Evolutionary conservation across 352 stramenopile genomes (phyloP).

Genomic region (Elongisporangium prolatum): DNA sequence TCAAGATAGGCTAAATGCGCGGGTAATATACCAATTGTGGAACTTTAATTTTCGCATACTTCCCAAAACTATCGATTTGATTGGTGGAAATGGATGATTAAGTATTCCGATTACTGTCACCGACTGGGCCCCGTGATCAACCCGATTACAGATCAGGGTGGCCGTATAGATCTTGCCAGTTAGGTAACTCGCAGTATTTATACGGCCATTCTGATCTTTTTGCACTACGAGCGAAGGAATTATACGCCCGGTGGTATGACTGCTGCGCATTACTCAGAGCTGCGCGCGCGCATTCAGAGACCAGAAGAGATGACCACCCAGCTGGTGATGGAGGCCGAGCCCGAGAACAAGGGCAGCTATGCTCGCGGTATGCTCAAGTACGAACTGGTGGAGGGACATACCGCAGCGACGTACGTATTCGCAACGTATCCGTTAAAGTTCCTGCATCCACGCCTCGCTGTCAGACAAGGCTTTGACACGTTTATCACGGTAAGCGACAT

Average conservation of each 20-base stretch:
- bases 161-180: background rate
- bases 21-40: background rate
- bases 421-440: constrained; percentile 87
- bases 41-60: background rate
- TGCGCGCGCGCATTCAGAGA: background rate
- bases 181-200: background rate
- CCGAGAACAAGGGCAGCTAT: constrained; percentile 4
- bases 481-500: constrained; percentile 54
- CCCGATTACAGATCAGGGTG: background rate
- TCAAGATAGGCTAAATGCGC: background rate
- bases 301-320: background rate
- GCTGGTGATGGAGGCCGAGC: background rate
- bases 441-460: constrained; percentile 60
- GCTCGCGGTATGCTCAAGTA: constrained; percentile 57
- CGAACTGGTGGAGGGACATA: constrained; percentile 58
- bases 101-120: background rate
- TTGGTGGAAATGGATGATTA: background rate
- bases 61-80: background rate
- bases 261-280: background rate
- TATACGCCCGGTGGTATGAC: background rate
- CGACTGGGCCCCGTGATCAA: background rate
- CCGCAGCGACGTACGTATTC: constrained; percentile 65
- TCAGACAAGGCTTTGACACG: constrained; percentile 60
- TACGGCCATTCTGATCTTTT: background rate
- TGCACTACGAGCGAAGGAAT: background rate